phyloP scores from a whole-genome alignment of 257 asterid species.

The Solanum corneliomulleri region DNA sequence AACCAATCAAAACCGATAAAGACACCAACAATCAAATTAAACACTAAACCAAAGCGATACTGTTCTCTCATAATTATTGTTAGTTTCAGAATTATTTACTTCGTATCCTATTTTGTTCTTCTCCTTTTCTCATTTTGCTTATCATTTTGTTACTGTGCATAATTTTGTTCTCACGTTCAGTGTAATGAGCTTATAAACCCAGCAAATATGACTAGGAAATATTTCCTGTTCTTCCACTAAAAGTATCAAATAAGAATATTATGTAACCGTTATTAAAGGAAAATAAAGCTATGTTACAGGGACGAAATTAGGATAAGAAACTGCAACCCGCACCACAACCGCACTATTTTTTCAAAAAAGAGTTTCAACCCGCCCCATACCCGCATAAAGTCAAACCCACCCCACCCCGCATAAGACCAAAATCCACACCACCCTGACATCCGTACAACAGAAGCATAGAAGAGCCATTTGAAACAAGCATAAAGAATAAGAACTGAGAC shows the following conservation, averaged over 20 bases:
- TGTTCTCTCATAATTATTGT: background rate
- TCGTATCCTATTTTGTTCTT: background rate
- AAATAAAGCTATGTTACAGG: background rate
- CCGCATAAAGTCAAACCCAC: background rate
- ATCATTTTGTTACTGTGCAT: background rate
- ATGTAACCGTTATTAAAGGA: background rate
- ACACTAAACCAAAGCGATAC: background rate
- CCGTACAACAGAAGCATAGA: background rate
- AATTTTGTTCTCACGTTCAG: background rate
- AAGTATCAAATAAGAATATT: background rate
- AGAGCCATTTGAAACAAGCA: background rate
- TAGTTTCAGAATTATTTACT: background rate
- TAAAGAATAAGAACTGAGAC: background rate
- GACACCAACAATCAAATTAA: background rate
- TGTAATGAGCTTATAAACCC: background rate
- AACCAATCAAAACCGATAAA: background rate
- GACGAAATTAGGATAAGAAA: background rate
- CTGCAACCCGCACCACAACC: background rate
- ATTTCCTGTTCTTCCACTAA: background rate
- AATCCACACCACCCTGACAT: background rate
- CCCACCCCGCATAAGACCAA: background rate
- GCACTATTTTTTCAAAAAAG: background rate
- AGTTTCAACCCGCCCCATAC: background rate
- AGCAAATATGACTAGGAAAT: background rate
- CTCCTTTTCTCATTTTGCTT: background rate